These are phyloP conservation scores for Thyridium curvatum DNA, from an alignment of 2,329 filamentous ascomycete species.

Conservation along the genomic window DNA sequence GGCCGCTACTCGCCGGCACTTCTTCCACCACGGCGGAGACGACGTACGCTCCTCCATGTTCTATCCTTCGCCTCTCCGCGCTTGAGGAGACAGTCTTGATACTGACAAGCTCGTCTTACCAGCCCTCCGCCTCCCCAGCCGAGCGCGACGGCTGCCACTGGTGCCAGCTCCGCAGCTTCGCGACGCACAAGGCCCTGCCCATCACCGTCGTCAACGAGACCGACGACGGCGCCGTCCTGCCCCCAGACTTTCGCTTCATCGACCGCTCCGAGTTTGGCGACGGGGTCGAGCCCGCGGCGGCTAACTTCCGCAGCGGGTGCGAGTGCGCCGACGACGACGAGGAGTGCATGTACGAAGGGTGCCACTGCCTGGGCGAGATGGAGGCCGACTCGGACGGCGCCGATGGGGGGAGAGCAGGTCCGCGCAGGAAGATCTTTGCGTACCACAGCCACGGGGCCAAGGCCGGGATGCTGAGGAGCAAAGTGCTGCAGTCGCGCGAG, in stretches of 20 bases:
- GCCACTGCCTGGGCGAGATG: conserved; percentile 57
- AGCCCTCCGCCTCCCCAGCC: conserved; percentile 11
- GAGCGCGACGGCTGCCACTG: conserved; percentile 45
- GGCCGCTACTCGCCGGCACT: conserved; percentile 37
- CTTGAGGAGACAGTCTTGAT: background rate
- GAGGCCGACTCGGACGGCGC: conserved; percentile 50
- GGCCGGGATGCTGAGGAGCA: conserved; percentile 44
- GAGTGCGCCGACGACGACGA: conserved; percentile 49
- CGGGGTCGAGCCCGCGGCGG: conserved; percentile 53
- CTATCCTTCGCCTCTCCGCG: too few relatives aligned
- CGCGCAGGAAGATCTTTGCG: conserved; percentile 43
- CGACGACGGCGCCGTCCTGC: conserved; percentile 45
- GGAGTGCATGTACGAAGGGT: conserved; percentile 62
- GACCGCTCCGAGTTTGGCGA: conserved; percentile 50
- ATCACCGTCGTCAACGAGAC: conserved; percentile 60
- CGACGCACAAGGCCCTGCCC: conserved; percentile 39
- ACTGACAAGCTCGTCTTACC: background rate
- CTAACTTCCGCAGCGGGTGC: conserved; percentile 64
- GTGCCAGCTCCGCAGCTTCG: conserved; percentile 53
- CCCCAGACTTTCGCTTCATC: conserved; percentile 64
- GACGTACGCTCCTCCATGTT: conserved; percentile 9
- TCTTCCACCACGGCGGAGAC: conserved; percentile 38
- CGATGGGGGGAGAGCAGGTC: conserved; percentile 27
- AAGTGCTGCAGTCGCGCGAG: conserved; percentile 44
- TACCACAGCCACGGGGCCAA: conserved; percentile 54